These are phyloP conservation scores for Leptographium lundbergii DNA, from an alignment of 2,329 filamentous ascomycete genomes.

Conservation along the genomic window DNA sequence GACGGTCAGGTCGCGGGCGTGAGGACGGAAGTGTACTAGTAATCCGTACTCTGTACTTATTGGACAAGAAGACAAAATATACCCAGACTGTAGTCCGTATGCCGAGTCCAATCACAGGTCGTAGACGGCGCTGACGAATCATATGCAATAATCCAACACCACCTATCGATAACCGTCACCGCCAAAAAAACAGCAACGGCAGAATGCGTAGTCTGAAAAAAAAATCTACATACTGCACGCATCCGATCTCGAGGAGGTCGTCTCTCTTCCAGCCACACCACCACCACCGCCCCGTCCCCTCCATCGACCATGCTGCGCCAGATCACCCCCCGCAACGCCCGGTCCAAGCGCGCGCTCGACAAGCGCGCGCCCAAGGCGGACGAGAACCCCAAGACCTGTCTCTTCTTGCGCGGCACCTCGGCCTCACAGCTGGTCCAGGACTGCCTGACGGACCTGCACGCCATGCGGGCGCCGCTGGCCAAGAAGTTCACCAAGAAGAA, in stretches of 20 bases:
- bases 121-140: no score
- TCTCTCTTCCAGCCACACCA: neutral
- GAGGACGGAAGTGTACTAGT: neutral
- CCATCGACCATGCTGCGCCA: conserved; percentile 11
- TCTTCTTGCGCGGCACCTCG: conserved; percentile 79
- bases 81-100: neutral
- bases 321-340: conserved; percentile 53
- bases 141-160: neutral
- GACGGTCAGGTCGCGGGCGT: conserved; percentile 28
- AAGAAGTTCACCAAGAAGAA: conserved; percentile 98
- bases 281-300: neutral
- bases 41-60: no score
- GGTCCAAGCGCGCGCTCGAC: conserved; percentile 89
- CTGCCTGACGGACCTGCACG: conserved; percentile 71
- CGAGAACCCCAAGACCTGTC: conserved; percentile 82
- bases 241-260: no score
- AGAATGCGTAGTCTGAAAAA: neutral
- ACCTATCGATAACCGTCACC: neutral
- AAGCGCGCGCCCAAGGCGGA: conserved; percentile 79
- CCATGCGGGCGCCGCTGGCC: conserved; percentile 70
- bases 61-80: neutral
- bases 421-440: conserved; percentile 75
- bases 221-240: no score
- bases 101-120: no score
- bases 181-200: neutral